Percentiles rank a stretch among this genome's conserved stretches.
Evolutionary conservation across 257 asterid species (phyloP).

Genomic region (Przewalskia tangutica): DNA sequence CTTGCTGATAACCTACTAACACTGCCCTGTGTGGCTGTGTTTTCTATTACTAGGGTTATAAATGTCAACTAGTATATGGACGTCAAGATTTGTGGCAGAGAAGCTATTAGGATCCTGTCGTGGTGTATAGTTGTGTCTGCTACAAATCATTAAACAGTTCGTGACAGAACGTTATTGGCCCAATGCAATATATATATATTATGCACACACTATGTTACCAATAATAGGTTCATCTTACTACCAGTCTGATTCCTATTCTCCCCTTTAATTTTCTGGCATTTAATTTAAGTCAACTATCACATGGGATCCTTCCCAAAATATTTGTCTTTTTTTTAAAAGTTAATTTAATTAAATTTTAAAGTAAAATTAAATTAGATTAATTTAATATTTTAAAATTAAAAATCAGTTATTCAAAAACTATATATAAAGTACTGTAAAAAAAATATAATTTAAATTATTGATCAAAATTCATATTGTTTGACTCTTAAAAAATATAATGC

Average conservation of each 20-base stretch:
- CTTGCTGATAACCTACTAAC: background rate
- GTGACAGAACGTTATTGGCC: constrained; percentile 2
- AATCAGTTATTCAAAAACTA: no score
- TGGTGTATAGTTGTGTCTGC: background rate
- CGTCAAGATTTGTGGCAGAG: background rate
- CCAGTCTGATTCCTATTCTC: background rate
- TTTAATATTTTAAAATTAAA: no score
- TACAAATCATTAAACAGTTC: background rate
- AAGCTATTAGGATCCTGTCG: background rate
- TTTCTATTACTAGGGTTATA: background rate
- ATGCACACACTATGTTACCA: background rate
- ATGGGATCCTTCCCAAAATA: no score
- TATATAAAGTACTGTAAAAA: no score
- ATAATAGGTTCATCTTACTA: background rate
- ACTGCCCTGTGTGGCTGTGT: background rate
- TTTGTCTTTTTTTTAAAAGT: no score
- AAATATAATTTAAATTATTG: no score
- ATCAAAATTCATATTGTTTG: no score
- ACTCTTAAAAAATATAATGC: no score
- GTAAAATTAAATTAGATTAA: no score
- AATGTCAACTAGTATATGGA: background rate
- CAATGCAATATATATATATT: background rate
- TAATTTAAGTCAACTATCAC: background rate
- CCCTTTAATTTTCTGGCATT: background rate
- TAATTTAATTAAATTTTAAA: no score